Evolutionary conservation across 371 early-diverging fungal genomes (phyloP).

Genomic region (Syncephalastrum racemosum): DNA sequence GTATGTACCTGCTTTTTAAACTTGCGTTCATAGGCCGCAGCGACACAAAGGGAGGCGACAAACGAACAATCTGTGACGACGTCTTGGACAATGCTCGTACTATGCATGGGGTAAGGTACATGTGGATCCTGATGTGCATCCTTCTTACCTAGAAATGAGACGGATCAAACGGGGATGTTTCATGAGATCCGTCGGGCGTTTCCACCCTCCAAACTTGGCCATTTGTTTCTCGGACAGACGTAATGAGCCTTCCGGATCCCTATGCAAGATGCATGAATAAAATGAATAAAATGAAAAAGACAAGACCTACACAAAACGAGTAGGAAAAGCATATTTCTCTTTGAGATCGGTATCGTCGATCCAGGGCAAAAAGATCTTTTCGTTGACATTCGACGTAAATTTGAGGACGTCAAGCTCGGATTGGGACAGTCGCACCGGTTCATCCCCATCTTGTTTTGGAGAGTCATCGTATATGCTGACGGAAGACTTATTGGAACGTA

Average conservation of each 20-base stretch:
- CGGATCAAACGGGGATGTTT: slow-evolving; percentile 64
- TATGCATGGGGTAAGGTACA: not conserved
- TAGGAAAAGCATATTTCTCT: slow-evolving; percentile 56
- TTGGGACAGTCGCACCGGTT: slow-evolving; percentile 18
- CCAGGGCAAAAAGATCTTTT: slow-evolving; percentile 77
- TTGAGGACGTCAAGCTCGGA: slow-evolving; percentile 66
- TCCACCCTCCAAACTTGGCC: slow-evolving; percentile 79
- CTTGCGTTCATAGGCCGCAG: slow-evolving; percentile 79
- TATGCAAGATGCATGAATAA: slow-evolving; percentile 4
- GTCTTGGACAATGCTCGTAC: slow-evolving; percentile 70
- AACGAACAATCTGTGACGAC: slow-evolving; percentile 94
- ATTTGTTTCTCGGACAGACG: slow-evolving; percentile 75
- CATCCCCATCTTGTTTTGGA: slow-evolving; percentile 14
- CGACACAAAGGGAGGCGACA: slow-evolving; percentile 88
- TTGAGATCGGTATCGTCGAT: slow-evolving; percentile 58
- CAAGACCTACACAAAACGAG: slow-evolving; percentile 36
- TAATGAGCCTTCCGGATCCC: slow-evolving; percentile 75
- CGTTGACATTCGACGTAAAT: slow-evolving; percentile 70
- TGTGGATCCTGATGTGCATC: slow-evolving; percentile 4
- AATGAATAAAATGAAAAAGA: not conserved
- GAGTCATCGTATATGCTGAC: slow-evolving; percentile 14
- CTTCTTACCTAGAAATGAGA: slow-evolving; percentile 56
- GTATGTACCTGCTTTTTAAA: slow-evolving; percentile 65
- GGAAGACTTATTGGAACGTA: slow-evolving; percentile 16
- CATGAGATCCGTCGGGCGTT: slow-evolving; percentile 75